phyloP scores from a whole-genome alignment of 805 yeast species.

The Starmerella stellata region DNA sequence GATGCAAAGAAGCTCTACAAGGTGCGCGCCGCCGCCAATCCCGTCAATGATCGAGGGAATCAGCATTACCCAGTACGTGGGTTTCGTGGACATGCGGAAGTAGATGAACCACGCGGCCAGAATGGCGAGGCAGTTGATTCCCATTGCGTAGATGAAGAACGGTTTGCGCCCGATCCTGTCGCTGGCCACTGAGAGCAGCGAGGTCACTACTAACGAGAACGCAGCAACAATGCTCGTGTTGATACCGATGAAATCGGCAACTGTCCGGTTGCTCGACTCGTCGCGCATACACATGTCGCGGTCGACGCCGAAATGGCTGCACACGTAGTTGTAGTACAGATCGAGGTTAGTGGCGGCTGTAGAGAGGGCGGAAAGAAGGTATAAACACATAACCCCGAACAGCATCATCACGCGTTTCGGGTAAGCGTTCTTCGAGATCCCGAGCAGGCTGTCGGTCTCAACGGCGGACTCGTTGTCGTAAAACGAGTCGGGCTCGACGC shows the following conservation, averaged over 20 bases:
- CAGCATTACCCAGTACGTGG: slow-evolving; percentile 16
- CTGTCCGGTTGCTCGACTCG: slow-evolving; percentile 10
- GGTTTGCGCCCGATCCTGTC: slow-evolving; percentile 17
- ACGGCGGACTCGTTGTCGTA: slow-evolving; percentile 1
- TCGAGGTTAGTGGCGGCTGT: slow-evolving; percentile 16
- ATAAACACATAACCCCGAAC: neutral
- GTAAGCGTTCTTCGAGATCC: slow-evolving; percentile 12
- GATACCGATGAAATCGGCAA: slow-evolving; percentile 12
- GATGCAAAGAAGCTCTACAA: slow-evolving; percentile 11
- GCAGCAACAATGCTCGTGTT: slow-evolving; percentile 9
- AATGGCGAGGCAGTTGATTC: slow-evolving; percentile 7
- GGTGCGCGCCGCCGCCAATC: slow-evolving; percentile 11
- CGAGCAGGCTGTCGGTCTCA: slow-evolving; percentile 11
- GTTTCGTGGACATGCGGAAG: slow-evolving; percentile 11
- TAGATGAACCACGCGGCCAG: slow-evolving; percentile 14
- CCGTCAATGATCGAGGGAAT: slow-evolving; percentile 14
- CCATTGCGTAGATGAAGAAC: slow-evolving; percentile 10
- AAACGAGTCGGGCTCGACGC: slow-evolving; percentile 8
- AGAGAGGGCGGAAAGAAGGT: slow-evolving; percentile 5
- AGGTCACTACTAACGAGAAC: slow-evolving; percentile 8
- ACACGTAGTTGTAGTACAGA: slow-evolving; percentile 14
- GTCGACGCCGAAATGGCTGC: slow-evolving; percentile 10
- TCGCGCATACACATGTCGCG: slow-evolving; percentile 11
- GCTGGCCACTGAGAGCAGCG: slow-evolving; percentile 14
- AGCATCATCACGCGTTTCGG: slow-evolving; percentile 13